A percentile compares a stretch with the other conserved stretches of the same genome.
Evolutionary conservation across 192 early-diverging fungal genomes (phyloP).

Genomic region (Coemansia sp.): DNA sequence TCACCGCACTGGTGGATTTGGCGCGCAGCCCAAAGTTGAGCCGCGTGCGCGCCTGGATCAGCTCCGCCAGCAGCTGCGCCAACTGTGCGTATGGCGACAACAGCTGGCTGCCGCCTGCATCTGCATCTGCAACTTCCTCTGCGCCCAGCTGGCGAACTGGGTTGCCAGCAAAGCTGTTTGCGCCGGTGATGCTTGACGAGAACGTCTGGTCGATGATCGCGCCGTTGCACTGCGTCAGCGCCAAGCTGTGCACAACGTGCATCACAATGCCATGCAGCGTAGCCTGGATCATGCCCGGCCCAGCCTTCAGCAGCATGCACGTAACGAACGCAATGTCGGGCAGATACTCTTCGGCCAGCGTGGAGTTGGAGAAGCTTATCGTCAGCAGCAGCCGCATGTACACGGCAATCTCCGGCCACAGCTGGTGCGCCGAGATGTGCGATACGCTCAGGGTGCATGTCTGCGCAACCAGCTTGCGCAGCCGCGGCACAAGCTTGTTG

Average conservation of each 20-base stretch:
- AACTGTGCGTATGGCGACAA: constrained; percentile 63
- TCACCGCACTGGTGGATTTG: constrained; percentile 53
- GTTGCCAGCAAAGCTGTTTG: constrained; percentile 63
- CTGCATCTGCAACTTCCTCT: not conserved
- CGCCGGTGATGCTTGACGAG: constrained; percentile 67
- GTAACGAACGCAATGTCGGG: constrained; percentile 88
- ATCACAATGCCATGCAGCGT: constrained; percentile 94
- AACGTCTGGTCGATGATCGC: constrained; percentile 78
- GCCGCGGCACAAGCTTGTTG: constrained; percentile 77
- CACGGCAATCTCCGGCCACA: constrained; percentile 92
- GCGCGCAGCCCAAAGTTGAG: constrained; percentile 55
- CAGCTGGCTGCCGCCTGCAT: constrained; percentile 51
- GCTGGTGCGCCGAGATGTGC: constrained; percentile 75
- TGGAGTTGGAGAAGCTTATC: constrained; percentile 82
- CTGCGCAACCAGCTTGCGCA: constrained; percentile 79
- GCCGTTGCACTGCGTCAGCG: constrained; percentile 79
- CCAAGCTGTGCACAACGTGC: constrained; percentile 84
- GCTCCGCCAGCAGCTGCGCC: constrained; percentile 55
- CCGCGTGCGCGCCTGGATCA: constrained; percentile 46
- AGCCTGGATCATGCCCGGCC: constrained; percentile 77
- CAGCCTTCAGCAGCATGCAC: constrained; percentile 80
- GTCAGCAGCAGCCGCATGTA: constrained; percentile 85
- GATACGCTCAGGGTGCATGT: constrained; percentile 73
- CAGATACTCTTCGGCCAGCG: constrained; percentile 72
- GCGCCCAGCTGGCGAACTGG: constrained; percentile 55